Conservation (phyloP, 1,284 basidiomycete species). For the Ustilago crameri region DNA sequence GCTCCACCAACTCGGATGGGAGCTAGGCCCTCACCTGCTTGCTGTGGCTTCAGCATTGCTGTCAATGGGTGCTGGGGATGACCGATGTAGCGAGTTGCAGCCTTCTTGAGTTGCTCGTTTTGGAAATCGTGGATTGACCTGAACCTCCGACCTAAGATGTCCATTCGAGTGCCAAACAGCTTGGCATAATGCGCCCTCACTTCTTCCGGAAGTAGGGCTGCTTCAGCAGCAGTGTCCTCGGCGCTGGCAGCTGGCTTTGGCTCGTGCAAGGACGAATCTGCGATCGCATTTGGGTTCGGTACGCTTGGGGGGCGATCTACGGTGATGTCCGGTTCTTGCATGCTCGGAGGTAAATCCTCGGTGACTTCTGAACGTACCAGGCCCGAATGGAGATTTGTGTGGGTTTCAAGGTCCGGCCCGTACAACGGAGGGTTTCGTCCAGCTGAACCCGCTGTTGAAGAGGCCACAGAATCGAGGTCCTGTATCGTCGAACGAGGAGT, state of each 20-base stretch:
- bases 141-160: slow-evolving; percentile 5
- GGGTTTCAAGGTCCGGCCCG: too few relatives aligned
- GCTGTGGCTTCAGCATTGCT: neutral
- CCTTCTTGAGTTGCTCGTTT: slow-evolving; percentile 12
- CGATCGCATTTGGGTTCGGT: too few relatives aligned
- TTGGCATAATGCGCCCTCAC: too few relatives aligned
- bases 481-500: slow-evolving; percentile 4
- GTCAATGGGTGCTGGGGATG: slow-evolving; percentile 17
- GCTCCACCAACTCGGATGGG: neutral
- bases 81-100: slow-evolving; percentile 20
- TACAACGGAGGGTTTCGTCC: neutral
- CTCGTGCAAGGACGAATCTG: too few relatives aligned
- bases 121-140: slow-evolving; percentile 5
- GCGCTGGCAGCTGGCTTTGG: neutral
- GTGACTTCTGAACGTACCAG: too few relatives aligned
- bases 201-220: too few relatives aligned
- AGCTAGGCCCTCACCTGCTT: slow-evolving; percentile 7
- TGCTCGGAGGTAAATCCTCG: too few relatives aligned
- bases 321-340: too few relatives aligned
- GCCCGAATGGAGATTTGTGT: too few relatives aligned
- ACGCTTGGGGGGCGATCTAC: too few relatives aligned
- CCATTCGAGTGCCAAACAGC: neutral
- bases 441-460: neutral
- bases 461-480: neutral
- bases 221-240: too few relatives aligned